Evolutionary conservation across 23 red algal genomes (phyloP).

Genomic region (Agarophyton chilense): DNA sequence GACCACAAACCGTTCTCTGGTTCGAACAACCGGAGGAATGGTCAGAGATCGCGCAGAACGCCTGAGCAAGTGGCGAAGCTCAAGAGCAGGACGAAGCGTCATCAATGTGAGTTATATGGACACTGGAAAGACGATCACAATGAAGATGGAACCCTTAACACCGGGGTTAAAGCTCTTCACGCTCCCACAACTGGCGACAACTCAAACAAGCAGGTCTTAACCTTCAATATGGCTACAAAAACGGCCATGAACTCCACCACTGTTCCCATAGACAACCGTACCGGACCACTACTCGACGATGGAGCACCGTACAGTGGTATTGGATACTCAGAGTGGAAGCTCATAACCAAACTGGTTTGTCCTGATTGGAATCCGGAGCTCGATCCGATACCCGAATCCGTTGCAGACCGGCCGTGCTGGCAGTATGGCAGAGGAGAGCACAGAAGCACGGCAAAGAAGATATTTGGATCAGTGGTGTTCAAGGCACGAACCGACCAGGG

Average conservation of each 20-base stretch:
- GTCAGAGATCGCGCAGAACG: neutral
- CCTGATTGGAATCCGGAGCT: conserved; percentile 37
- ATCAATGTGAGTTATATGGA: conserved; percentile 6
- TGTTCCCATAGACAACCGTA: neutral
- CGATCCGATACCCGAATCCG: neutral
- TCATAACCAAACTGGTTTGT: conserved; percentile 1
- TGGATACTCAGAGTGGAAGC: neutral
- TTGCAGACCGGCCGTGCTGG: conserved; percentile 37
- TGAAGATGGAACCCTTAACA: conserved; percentile 1
- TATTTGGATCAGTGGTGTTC: conserved; percentile 26
- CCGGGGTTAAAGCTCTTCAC: conserved; percentile 9
- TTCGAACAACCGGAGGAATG: neutral
- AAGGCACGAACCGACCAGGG: neutral
- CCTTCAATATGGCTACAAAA: neutral
- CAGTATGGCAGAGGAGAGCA: conserved; percentile 51
- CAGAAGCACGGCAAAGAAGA: neutral
- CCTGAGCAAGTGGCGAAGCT: neutral
- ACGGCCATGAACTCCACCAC: neutral
- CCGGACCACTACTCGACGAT: conserved; percentile 21
- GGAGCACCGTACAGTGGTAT: conserved; percentile 43
- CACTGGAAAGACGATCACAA: conserved; percentile 27
- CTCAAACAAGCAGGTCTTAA: neutral
- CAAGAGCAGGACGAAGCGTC: conserved; percentile 11
- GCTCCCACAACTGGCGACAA: neutral
- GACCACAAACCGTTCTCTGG: too few species aligned